phyloP scores from a whole-genome alignment of 169 alveolate genomes.

The Babesia sp. region DNA sequence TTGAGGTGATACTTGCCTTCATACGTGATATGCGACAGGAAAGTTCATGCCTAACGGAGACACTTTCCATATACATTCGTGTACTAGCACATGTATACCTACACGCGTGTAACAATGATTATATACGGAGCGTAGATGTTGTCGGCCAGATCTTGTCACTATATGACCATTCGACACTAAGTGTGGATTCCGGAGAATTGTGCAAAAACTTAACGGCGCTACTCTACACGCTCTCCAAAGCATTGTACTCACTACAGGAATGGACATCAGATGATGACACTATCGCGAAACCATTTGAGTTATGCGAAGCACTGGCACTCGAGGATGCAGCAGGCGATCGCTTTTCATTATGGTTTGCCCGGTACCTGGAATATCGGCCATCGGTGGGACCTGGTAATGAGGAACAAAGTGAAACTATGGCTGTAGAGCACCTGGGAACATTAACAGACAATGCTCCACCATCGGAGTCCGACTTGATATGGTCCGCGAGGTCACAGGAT shows the following conservation, averaged over 20 bases:
- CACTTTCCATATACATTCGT: constrained; percentile 45
- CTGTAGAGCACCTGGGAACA: neutral
- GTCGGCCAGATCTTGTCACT: constrained; percentile 49
- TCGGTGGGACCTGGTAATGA: neutral
- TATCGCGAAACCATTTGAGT: neutral
- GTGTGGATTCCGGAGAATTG: constrained; percentile 45
- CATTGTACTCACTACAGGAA: constrained; percentile 10
- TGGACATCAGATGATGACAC: neutral
- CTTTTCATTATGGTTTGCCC: neutral
- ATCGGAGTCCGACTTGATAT: constrained; percentile 4
- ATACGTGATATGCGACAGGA: constrained; percentile 53
- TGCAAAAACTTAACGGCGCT: constrained; percentile 54
- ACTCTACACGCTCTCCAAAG: constrained; percentile 41
- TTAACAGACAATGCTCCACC: neutral
- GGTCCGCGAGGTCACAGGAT: constrained; percentile 15
- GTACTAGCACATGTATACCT: constrained; percentile 41
- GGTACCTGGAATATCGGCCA: neutral
- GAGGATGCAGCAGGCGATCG: constrained; percentile 12
- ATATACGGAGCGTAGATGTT: constrained; percentile 31
- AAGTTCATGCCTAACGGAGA: constrained; percentile 14
- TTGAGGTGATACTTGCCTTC: constrained; percentile 60
- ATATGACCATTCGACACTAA: constrained; percentile 26
- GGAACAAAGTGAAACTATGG: neutral
- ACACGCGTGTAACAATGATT: constrained; percentile 44
- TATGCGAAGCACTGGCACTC: constrained; percentile 3